Evolutionary conservation across 2,329 filamentous ascomycete genomes (phyloP).

Genomic region (Penicillium sp.): DNA sequence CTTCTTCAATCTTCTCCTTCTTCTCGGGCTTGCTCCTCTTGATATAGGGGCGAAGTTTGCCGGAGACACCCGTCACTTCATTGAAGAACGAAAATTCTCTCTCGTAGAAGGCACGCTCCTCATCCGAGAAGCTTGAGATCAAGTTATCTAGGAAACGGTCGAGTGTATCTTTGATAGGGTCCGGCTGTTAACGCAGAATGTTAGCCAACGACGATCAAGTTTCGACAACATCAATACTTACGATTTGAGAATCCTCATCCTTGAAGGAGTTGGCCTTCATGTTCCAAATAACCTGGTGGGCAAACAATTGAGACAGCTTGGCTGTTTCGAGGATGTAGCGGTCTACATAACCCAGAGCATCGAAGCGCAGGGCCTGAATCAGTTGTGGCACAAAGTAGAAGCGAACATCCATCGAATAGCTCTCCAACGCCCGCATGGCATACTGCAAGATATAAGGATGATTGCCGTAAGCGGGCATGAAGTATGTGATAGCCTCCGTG

Average conservation of each 20-base stretch:
- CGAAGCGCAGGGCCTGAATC: conserved; percentile 90
- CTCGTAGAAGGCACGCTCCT: conserved; percentile 85
- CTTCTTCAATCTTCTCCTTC: conserved; percentile 98
- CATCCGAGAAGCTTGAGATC: conserved; percentile 73
- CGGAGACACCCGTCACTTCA: conserved; percentile 92
- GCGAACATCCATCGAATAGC: conserved; percentile 91
- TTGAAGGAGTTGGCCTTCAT: conserved; percentile 99
- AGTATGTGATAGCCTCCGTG: conserved; percentile 88
- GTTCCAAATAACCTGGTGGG: conserved; percentile 99
- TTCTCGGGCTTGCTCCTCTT: conserved; percentile 93
- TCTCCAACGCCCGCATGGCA: conserved; percentile 90
- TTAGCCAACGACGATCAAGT: conserved; percentile 9
- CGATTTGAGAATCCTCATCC: conserved; percentile 85
- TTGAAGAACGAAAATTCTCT: conserved; percentile 98
- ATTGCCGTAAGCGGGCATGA: conserved; percentile 85
- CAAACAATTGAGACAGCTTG: conserved; percentile 95
- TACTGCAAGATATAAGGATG: conserved; percentile 95
- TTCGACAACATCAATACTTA: conserved; percentile 45
- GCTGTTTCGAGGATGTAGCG: conserved; percentile 96
- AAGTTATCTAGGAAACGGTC: conserved; percentile 86
- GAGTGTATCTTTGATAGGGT: conserved; percentile 87
- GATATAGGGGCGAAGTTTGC: conserved; percentile 90
- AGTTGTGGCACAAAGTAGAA: conserved; percentile 99
- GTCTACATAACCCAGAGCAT: conserved; percentile 90
- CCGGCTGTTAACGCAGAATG: conserved; percentile 57